Conservation (phyloP, 1,139 yeast genomes). For the Zygoascus meyerae region DNA sequence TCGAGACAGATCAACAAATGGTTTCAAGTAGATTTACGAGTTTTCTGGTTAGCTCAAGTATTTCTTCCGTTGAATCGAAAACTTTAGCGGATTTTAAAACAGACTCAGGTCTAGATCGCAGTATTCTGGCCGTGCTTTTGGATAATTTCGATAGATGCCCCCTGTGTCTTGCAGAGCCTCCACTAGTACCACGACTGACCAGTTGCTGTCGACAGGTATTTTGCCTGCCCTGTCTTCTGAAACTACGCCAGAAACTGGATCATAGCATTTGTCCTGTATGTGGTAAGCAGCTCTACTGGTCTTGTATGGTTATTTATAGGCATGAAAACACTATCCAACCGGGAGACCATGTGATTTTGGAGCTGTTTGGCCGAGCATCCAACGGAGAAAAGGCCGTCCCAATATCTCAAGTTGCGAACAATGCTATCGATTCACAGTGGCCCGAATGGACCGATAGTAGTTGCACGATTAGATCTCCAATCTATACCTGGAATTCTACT, state of each 20-base stretch:
- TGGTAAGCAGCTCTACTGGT: slow-evolving; percentile 11
- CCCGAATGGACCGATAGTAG: no score
- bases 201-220: slow-evolving; percentile 17
- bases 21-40: no score
- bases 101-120: no score
- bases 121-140: no score
- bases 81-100: no score
- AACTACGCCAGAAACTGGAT: slow-evolving; percentile 9
- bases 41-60: no score
- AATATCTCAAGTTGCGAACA: background rate
- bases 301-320: slow-evolving; percentile 14
- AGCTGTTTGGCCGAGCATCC: slow-evolving; percentile 2
- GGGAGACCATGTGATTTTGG: slow-evolving; percentile 10
- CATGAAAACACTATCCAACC: background rate
- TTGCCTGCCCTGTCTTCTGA: slow-evolving; percentile 15
- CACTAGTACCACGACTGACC: slow-evolving; percentile 16
- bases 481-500: no score
- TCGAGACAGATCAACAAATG: no score
- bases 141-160: slow-evolving; percentile 15
- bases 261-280: slow-evolving; percentile 17
- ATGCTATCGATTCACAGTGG: no score
- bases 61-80: no score
- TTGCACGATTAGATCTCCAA: no score
- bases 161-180: slow-evolving; percentile 17
- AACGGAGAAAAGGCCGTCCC: background rate